These are phyloP conservation scores for Schizophyllum commune DNA, from an alignment of 1,284 basidiomycete species.

Conservation along the genomic window DNA sequence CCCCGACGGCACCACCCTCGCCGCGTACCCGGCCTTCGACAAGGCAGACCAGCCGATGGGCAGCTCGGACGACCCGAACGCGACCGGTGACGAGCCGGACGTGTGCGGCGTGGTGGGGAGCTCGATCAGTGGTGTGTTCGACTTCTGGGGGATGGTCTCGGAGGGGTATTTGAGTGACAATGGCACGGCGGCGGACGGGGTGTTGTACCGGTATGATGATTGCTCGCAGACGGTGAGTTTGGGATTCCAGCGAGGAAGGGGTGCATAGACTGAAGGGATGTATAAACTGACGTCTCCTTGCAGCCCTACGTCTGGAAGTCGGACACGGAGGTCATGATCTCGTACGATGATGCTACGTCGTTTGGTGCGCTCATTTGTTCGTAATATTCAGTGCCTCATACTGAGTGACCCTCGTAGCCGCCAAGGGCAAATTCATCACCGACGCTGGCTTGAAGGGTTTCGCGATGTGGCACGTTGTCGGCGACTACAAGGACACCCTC, in stretches of 20 bases:
- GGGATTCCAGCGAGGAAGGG: neutral
- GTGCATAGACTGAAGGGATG: neutral
- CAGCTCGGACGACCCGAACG: constrained; percentile 36
- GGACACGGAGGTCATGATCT: constrained; percentile 43
- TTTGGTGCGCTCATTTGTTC: constrained; percentile 23
- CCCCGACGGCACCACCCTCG: constrained; percentile 24
- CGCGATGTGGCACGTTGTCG: constrained; percentile 57
- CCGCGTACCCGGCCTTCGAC: constrained; percentile 45
- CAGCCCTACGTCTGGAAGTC: constrained; percentile 61
- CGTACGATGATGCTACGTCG: constrained; percentile 53
- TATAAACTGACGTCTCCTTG: neutral
- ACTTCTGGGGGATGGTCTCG: constrained; percentile 53
- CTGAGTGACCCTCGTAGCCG: constrained; percentile 18
- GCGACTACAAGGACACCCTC: constrained; percentile 50
- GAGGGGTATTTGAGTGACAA: constrained; percentile 44
- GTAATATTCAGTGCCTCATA: constrained; percentile 24
- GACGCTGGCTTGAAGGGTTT: constrained; percentile 47
- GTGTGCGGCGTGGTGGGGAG: constrained; percentile 38
- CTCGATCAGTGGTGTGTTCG: constrained; percentile 40
- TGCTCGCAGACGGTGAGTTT: constrained; percentile 62
- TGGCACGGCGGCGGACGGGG: constrained; percentile 41
- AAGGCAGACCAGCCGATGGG: constrained; percentile 36
- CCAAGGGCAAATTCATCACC: constrained; percentile 55
- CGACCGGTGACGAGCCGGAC: constrained; percentile 23
- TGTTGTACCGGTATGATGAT: constrained; percentile 46